Base-by-base conservation (phyloP, 257 asterid genomes). In the Sherardia arvensis region DNA sequence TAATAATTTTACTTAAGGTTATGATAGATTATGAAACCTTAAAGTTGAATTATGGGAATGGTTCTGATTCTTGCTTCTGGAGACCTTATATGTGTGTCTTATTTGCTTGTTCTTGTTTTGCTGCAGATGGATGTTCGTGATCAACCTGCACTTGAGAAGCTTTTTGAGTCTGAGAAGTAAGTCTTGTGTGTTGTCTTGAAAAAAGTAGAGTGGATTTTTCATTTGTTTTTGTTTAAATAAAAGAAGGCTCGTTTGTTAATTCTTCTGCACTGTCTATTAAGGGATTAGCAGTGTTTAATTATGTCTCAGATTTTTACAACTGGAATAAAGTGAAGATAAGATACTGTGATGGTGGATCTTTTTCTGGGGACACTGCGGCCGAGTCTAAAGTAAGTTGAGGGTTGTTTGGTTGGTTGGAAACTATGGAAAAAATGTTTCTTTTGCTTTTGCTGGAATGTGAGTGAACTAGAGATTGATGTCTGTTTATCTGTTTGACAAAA, bases 281-380 rank as follows among this genome's bases (percentile, higher is more conserved):
- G 48, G 38, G 56, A 8, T 34, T 20, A 32, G 21, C 48, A 14
- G 25, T 21, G 28, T 69, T 17, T 66, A 18, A 14, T 21, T 66
- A 72, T 64, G 74, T 25, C 53, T 76, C 85, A 88, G 98, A 91
- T 78, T 91, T 88, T 84, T 91, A 79, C 72, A 84, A 82, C 73
- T 91, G 98, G 98, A 91, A 88, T 78, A 85, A 76, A 81, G 94
- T 86, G 68, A 88, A 84, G 84, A 71, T 91, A 61, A 85, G 94
- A 15, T 91, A 91, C 61, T 91, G 98, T 76, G 98, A 91, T 69
- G 98, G 96, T 66, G 91, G 90, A 71, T 91, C 96, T 66, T 88
- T 88, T 79, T 68, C 95, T 61, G 91, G 96, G 64, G 84, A 85
- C 72, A 86, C 90, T 28, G 86, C 82, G 47, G 79, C 66, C 74